These are phyloP conservation scores for Salix dunnii DNA, from an alignment of 345 rosid species.

Conservation along the genomic window DNA sequence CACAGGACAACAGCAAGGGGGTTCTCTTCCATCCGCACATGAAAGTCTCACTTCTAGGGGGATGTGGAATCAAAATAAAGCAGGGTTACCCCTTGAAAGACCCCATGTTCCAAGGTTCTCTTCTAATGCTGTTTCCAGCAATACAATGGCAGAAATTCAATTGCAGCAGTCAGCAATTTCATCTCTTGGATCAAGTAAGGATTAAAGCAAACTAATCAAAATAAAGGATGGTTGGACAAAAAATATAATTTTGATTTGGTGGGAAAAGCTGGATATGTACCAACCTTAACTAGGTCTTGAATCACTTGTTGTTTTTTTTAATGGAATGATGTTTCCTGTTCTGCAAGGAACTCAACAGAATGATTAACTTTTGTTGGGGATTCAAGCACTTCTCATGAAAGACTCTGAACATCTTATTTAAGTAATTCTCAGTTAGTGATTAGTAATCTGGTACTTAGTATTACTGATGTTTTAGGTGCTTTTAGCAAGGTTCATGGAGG, in stretches of 20 bases:
- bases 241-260: background rate
- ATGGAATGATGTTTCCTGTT: background rate
- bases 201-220: background rate
- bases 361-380: background rate
- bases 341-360: background rate
- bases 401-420: background rate
- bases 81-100: constrained; percentile 42
- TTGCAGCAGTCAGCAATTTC: constrained; percentile 37
- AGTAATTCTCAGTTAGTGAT: background rate
- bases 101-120: constrained; percentile 51
- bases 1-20: constrained; percentile 41
- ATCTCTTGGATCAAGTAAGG: constrained; percentile 41
- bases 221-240: background rate
- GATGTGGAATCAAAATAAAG: constrained; percentile 43
- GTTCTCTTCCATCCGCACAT: constrained; percentile 27
- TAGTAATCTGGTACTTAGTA: constrained; percentile 6
- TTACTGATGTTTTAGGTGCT: constrained; percentile 38
- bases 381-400: background rate
- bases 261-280: background rate
- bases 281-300: background rate
- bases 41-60: constrained; percentile 40
- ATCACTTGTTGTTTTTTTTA: background rate
- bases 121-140: constrained; percentile 35
- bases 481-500: constrained; percentile 54
- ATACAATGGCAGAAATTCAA: constrained; percentile 30